Evolutionary conservation across 371 early-diverging fungal species (phyloP).

Genomic region (Synchytrium microbalum): DNA sequence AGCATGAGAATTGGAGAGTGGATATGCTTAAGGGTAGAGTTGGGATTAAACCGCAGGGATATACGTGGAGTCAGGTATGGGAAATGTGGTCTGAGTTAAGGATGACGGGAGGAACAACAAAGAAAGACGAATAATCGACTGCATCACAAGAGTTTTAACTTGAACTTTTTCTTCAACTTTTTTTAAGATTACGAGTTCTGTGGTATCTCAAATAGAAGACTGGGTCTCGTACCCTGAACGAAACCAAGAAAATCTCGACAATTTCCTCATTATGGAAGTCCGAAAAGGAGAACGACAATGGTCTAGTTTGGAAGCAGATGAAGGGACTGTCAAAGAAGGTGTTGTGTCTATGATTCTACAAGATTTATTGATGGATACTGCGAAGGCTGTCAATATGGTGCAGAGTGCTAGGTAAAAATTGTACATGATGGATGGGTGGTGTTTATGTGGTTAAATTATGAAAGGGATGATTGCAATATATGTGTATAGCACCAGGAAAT

Average conservation of each 20-base stretch:
- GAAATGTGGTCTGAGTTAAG: no score
- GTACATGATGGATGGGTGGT: no score
- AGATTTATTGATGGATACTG: background rate
- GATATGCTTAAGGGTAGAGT: background rate
- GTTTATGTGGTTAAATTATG: no score
- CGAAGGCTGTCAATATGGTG: no score
- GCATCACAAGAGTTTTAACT: no score
- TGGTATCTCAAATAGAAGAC: background rate
- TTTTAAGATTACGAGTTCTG: background rate
- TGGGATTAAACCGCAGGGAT: background rate
- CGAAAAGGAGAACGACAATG: background rate
- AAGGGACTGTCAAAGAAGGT: background rate
- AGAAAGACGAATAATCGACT: no score
- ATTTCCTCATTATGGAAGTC: background rate
- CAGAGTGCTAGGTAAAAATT: no score
- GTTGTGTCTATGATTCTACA: background rate
- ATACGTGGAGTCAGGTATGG: background rate
- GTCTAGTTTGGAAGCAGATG: background rate
- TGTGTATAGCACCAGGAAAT: no score
- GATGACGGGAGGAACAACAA: no score
- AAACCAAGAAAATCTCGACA: background rate
- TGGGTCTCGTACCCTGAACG: background rate
- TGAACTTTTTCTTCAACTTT: background rate
- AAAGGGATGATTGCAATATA: no score
- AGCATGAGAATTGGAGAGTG: background rate